Base-by-base conservation (phyloP, 805 yeast genomes). In the Metschnikowia chrysomelidarum region DNA sequence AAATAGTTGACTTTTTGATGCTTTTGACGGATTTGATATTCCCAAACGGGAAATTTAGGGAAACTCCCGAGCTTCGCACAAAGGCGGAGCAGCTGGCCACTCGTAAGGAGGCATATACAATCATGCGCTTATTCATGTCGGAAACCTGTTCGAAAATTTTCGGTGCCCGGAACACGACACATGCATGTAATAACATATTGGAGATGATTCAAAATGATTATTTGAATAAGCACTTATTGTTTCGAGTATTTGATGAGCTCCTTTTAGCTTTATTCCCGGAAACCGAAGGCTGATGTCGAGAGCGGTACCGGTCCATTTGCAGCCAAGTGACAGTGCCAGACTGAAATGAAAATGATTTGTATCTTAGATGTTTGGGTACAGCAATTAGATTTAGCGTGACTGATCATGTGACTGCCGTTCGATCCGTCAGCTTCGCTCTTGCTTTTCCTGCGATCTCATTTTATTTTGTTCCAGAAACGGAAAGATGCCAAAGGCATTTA, bases 131-230 rank as follows among this genome's bases (percentile, higher is more conserved):
- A 6, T 70, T 85, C 32, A 60, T 86, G 52, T 60, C 68, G 14
- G 94, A 85, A 36, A 62, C 79, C 0, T 76, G 83, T 36, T 78
- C 89, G 10, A 80, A 73, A 48, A 72, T 88, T 1, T 87, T 89
- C 40, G 96, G 97, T 0, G 54, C 68, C 3, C 56, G 75, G 6
- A 81, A 78, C 43, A 73, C 94, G 3, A 69, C 65, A 35, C 68
- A 64, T 38, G 96, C 95, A 0, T 72, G 83, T 6, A 58, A 61
- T 4, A 66, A 75, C 27, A 33, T 85, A 1, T 82, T 83, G 55
- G 72, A 71, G 8, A 71, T 83, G 76, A 43, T 85, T 4, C 97
- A 89, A 54, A 85, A 86, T 49, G 84, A 80, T 39, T 67, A 70
- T 17, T 60, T 89, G 40, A 84, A 84, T 54, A 69, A 76, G 15